Evolutionary conservation across 768 basidiomycete genomes (phyloP).

Genomic region (Strobilomyces confusus): DNA sequence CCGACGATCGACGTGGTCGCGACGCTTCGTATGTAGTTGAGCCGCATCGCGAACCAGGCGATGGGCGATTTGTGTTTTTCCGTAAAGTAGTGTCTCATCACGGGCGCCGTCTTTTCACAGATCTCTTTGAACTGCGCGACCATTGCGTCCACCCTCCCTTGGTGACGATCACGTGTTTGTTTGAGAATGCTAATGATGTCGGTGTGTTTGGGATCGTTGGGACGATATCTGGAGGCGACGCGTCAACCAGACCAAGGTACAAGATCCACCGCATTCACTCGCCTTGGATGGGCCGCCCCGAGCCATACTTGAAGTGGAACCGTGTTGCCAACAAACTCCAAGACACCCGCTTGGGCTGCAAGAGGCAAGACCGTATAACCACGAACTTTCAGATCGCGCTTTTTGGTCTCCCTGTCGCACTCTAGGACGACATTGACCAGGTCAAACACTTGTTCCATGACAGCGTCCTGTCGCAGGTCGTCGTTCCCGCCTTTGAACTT

Average conservation of each 20-base stretch:
- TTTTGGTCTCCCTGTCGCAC: constrained; percentile 70
- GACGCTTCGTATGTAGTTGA: constrained; percentile 88
- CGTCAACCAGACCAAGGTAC: not conserved
- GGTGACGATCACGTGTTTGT: constrained; percentile 31
- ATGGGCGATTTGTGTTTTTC: constrained; percentile 86
- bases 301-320: constrained; percentile 63
- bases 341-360: constrained; percentile 70
- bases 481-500: constrained; percentile 93
- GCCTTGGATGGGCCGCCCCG: constrained; percentile 57
- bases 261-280: constrained; percentile 16
- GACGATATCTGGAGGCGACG: constrained; percentile 53
- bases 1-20: constrained; percentile 95
- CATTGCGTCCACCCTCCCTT: constrained; percentile 29
- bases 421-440: constrained; percentile 77
- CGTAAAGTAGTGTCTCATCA: constrained; percentile 93
- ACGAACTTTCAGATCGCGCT: constrained; percentile 68
- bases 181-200: constrained; percentile 32
- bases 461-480: constrained; percentile 94
- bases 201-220: constrained; percentile 42
- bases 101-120: constrained; percentile 61
- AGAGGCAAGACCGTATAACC: constrained; percentile 91
- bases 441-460: constrained; percentile 97
- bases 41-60: constrained; percentile 86
- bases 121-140: constrained; percentile 35
- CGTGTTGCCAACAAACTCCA: constrained; percentile 90